phyloP scores from a whole-genome alignment of 176 grass and related monocot genomes.

The Juncus inflexus region DNA sequence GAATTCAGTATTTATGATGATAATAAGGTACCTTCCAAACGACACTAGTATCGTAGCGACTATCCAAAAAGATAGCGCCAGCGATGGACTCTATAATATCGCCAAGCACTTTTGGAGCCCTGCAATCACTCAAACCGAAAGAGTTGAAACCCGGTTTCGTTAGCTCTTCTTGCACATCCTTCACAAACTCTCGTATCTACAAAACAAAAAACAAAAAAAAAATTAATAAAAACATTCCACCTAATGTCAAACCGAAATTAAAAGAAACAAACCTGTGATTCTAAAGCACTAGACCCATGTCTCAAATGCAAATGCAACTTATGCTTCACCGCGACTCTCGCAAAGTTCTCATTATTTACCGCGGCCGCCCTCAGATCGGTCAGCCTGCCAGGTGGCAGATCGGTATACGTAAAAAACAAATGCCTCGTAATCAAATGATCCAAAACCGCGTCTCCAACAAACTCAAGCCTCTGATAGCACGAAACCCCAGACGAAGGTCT shows the following conservation, averaged over 20 bases:
- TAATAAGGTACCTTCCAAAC: constrained; percentile 74
- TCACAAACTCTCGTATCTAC: constrained; percentile 96
- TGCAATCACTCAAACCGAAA: constrained; percentile 94
- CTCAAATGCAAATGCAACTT: constrained; percentile 85
- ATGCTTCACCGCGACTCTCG: constrained; percentile 81
- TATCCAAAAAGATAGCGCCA: constrained; percentile 89
- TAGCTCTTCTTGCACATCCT: constrained; percentile 88
- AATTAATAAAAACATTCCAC: constrained; percentile 15
- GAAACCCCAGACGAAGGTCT: constrained; percentile 92
- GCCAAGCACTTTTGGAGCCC: constrained; percentile 93
- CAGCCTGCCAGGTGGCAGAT: constrained; percentile 87
- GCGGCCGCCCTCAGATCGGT: constrained; percentile 93
- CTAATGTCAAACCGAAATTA: not conserved
- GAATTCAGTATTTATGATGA: too few relatives aligned
- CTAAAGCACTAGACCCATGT: constrained; percentile 90
- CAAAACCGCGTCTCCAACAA: constrained; percentile 97
- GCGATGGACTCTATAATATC: constrained; percentile 97
- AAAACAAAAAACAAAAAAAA: constrained; percentile 19
- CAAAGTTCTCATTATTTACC: constrained; percentile 99
- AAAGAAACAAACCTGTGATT: constrained; percentile 59
- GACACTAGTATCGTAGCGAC: constrained; percentile 47
- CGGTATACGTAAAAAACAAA: constrained; percentile 90
- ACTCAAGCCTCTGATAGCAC: constrained; percentile 96
- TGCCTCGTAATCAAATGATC: constrained; percentile 93
- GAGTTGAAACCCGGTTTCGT: constrained; percentile 88